phyloP scores from a whole-genome alignment of 495 filamentous ascomycete species.

The Friedmanniomyces simplex region DNA sequence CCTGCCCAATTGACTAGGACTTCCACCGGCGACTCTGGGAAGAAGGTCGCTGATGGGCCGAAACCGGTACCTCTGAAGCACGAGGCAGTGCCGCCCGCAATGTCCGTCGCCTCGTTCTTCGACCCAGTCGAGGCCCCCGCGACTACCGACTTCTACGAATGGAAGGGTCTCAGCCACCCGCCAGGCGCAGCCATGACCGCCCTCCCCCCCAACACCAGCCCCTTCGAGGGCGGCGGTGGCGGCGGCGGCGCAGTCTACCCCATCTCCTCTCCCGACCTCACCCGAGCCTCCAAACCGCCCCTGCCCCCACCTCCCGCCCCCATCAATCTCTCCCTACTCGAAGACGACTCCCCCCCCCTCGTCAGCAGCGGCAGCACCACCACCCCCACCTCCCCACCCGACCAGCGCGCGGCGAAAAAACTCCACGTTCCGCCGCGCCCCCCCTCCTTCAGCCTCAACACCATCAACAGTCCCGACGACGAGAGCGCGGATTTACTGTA shows the following conservation, averaged over 20 bases:
- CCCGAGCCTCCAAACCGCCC: slow-evolving; percentile 16
- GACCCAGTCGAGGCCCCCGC: slow-evolving; percentile 1
- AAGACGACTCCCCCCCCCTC: slow-evolving; percentile 46
- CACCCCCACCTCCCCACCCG: slow-evolving; percentile 7
- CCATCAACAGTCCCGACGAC: slow-evolving; percentile 43
- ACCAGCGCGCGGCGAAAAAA: slow-evolving; percentile 12
- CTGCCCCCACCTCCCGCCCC: slow-evolving; percentile 33
- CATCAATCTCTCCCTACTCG: slow-evolving; percentile 63
- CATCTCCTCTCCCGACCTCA: slow-evolving; percentile 15
- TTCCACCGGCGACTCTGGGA: slow-evolving; percentile 38
- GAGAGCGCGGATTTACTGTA: slow-evolving; percentile 75
- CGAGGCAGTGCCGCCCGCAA: slow-evolving; percentile 20
- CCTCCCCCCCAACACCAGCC: slow-evolving; percentile 12
- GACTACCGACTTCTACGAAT: slow-evolving; percentile 26
- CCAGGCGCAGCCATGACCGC: slow-evolving; percentile 12
- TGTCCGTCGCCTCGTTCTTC: not conserved
- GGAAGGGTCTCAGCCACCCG: slow-evolving; percentile 13
- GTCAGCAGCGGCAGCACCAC: no score
- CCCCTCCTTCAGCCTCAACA: slow-evolving; percentile 35
- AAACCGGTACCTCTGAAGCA: slow-evolving; percentile 10
- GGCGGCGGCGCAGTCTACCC: slow-evolving; percentile 12
- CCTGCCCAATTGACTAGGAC: slow-evolving; percentile 36
- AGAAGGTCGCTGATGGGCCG: slow-evolving; percentile 3
- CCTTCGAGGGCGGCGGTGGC: slow-evolving; percentile 5
- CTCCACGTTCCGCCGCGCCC: slow-evolving; percentile 20